Evolutionary conservation across 2,329 filamentous ascomycete genomes (phyloP).

Genomic region (Orbilia javanica): DNA sequence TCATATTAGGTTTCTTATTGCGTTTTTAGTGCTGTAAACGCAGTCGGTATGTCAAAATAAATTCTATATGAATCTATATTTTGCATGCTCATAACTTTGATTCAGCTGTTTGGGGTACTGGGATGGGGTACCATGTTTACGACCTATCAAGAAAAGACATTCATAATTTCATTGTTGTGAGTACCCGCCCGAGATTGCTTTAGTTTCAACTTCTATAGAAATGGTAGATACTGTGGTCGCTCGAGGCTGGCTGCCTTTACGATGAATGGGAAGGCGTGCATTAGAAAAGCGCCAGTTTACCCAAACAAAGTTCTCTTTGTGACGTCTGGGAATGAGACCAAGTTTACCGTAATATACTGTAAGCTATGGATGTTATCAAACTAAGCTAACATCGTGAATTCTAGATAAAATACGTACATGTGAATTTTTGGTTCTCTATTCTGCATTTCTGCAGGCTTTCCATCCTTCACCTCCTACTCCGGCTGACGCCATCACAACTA

Average conservation of each 20-base stretch:
- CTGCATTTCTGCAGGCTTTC: constrained; percentile 43
- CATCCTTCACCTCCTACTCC: constrained; percentile 41
- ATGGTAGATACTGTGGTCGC: too few species aligned
- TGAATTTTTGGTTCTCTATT: constrained; percentile 36
- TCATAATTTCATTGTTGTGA: constrained; percentile 27
- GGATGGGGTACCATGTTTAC: constrained; percentile 42
- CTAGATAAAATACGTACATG: constrained; percentile 44
- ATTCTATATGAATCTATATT: too few species aligned
- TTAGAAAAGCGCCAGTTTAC: too few species aligned
- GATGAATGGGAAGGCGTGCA: too few species aligned
- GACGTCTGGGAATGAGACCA: too few species aligned
- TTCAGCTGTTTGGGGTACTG: constrained; percentile 31
- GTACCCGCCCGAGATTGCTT: constrained; percentile 12
- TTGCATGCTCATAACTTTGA: too few species aligned
- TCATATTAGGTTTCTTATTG: constrained; percentile 26
- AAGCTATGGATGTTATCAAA: too few species aligned
- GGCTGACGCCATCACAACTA: constrained; percentile 32
- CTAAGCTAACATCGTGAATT: not conserved
- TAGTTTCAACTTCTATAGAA: too few species aligned
- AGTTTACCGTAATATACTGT: too few species aligned
- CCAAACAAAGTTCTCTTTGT: too few species aligned
- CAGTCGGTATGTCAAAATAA: constrained; percentile 16
- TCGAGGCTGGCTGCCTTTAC: too few species aligned
- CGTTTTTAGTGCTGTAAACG: constrained; percentile 27
- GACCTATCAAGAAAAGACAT: constrained; percentile 41